Evolutionary conservation across 805 yeast species (phyloP), one percentile per base, ranked within the genome.

Genomic region (Candida andamanensis): DNA sequence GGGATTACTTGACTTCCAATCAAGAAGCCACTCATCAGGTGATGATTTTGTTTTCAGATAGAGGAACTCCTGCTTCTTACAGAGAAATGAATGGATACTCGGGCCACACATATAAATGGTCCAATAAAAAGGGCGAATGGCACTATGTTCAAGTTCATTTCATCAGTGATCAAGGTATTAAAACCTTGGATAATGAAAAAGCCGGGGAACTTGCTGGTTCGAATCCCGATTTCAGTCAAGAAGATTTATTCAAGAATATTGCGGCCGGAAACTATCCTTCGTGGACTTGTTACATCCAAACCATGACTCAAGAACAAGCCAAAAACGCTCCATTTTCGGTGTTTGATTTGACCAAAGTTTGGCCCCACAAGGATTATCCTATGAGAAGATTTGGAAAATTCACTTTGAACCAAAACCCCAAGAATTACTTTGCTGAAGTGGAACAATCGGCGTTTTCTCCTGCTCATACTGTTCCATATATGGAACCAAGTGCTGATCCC

Each of bases 321-420:
- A 72, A 80, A 58, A 60, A 75, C 40, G 73, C 73, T 30, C 80
- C 80, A 52, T 85, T 81, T 63, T 80, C 90, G 5, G 87, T 86
- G 28, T 85, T 83, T 52, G 95, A 85, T 60, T 69, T 85, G 58
- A 85, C 95, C 45, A 86, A 86, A 67, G 82, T 84, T 36, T 85
- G 95, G 95, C 85, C 95, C 21, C 92, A 85, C 56, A 66, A 64
- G 48, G 79, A 85, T 36, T 86, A 76, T 72, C 95, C 95, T 53
- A 61, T 85, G 63, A 76, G 95, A 58, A 78, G 78, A 57, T 80
- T 85, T 54, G 95, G 95, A 56, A 78, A 77, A 56, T 64, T 85
- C 44, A 77, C 76, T 3, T 60, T 85, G 57, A 81, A 85, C 60
- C 84, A 82, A 61, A 85, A 85, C 63, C 90, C 95, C 39, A 67